A percentile compares a stretch with the other conserved stretches of the same genome.
Conservation (phyloP, 176 grass and related monocot species). For the Paspalum vaginatum region DNA sequence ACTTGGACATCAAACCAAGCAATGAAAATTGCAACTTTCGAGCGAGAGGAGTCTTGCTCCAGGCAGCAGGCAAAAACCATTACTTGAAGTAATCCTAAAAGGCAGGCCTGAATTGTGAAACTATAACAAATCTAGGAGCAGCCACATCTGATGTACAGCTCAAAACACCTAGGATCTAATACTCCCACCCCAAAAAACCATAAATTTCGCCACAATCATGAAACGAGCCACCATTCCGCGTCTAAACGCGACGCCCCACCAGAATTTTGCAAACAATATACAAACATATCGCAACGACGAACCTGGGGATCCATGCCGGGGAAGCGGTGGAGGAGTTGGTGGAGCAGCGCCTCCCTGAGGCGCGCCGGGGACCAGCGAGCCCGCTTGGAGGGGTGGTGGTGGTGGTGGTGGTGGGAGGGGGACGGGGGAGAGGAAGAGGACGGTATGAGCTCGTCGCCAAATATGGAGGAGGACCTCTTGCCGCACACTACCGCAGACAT, state of each 20-base stretch:
- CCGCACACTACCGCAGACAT: conserved; percentile 98
- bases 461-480: conserved; percentile 95
- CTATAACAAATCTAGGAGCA: not conserved
- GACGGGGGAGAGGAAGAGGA: conserved; percentile 54
- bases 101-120: not conserved
- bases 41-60: not conserved
- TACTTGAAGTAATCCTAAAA: not conserved
- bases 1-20: not conserved
- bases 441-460: conserved; percentile 77
- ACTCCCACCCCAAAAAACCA: not conserved
- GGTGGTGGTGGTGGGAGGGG: conserved; percentile 24
- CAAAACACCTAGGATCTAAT: not conserved
- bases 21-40: not conserved
- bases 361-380: conserved; percentile 64
- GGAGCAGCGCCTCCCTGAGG: conserved; percentile 51
- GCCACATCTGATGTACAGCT: not conserved
- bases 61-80: conserved; percentile 8
- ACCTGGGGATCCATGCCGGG: conserved; percentile 89
- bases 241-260: not conserved
- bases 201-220: not conserved
- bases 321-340: conserved; percentile 60
- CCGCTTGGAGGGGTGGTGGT: conserved; percentile 60
- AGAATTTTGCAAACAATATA: not conserved
- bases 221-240: not conserved
- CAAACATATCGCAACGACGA: not conserved